phyloP scores from a whole-genome alignment of 768 basidiomycete species.

The Cytidiella melzeri region DNA sequence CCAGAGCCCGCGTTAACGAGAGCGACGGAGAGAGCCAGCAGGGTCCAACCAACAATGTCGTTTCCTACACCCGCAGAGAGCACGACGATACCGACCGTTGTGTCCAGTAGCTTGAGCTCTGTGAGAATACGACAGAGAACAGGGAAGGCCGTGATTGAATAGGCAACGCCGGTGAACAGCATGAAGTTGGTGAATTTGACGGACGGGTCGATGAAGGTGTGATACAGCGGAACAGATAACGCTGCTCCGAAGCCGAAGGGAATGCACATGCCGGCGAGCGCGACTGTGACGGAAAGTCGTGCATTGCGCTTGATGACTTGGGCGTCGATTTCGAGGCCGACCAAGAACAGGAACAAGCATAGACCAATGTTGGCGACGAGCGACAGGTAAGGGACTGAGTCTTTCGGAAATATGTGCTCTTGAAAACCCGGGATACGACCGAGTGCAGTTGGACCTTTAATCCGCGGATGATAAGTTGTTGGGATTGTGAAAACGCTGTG shows the following conservation, averaged over 20 bases:
- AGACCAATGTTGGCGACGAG: slow-evolving; percentile 88
- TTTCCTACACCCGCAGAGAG: slow-evolving; percentile 90
- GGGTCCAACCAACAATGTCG: slow-evolving; percentile 71
- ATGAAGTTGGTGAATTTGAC: slow-evolving; percentile 85
- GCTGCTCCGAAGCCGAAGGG: slow-evolving; percentile 85
- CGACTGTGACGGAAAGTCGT: slow-evolving; percentile 59
- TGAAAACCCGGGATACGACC: slow-evolving; percentile 90
- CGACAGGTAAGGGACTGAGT: slow-evolving; percentile 70
- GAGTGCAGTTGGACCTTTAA: slow-evolving; percentile 44
- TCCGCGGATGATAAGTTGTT: slow-evolving; percentile 7
- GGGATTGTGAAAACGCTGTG: neutral
- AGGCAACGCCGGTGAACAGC: slow-evolving; percentile 91
- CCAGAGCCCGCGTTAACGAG: slow-evolving; percentile 86
- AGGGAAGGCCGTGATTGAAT: slow-evolving; percentile 83
- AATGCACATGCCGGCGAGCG: slow-evolving; percentile 76
- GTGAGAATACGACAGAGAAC: slow-evolving; percentile 84
- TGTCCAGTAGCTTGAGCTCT: slow-evolving; percentile 87
- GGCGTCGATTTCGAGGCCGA: slow-evolving; percentile 88
- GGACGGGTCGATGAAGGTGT: slow-evolving; percentile 58
- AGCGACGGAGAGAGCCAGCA: slow-evolving; percentile 87
- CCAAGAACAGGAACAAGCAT: slow-evolving; percentile 85
- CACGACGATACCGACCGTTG: slow-evolving; percentile 87
- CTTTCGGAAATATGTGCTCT: slow-evolving; percentile 70
- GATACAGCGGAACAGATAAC: slow-evolving; percentile 64
- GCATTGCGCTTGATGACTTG: slow-evolving; percentile 74